phyloP scores from a whole-genome alignment of 2,329 filamentous ascomycete genomes.

The Trichoderma oligosporum region DNA sequence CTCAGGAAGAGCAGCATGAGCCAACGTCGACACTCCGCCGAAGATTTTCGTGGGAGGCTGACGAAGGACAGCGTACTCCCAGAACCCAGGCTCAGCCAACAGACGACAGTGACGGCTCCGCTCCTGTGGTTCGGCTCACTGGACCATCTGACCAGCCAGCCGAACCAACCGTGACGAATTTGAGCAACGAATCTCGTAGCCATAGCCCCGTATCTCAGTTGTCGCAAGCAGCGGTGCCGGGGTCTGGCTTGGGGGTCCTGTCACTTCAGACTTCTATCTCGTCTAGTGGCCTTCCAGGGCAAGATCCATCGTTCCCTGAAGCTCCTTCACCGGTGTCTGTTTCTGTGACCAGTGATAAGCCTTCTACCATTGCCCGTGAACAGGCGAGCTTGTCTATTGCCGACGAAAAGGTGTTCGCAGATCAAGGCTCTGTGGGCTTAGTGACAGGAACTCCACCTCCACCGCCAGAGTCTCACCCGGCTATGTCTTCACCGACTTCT shows the following conservation, averaged over 20 bases:
- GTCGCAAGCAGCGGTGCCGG: slow-evolving; percentile 17
- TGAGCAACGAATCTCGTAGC: slow-evolving; percentile 18
- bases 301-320: slow-evolving; percentile 32
- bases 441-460: slow-evolving; percentile 38
- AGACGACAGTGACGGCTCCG: neutral
- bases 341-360: slow-evolving; percentile 30
- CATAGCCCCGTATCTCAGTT: slow-evolving; percentile 18
- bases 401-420: slow-evolving; percentile 42
- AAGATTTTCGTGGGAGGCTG: slow-evolving; percentile 40
- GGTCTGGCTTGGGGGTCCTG: slow-evolving; percentile 6
- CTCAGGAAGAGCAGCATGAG: slow-evolving; percentile 1
- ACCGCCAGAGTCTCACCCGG: slow-evolving; percentile 40
- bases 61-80: neutral
- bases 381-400: slow-evolving; percentile 38
- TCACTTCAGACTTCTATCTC: slow-evolving; percentile 27
- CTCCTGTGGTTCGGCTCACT: slow-evolving; percentile 2
- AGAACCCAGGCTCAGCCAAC: neutral
- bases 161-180: slow-evolving; percentile 21
- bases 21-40: slow-evolving; percentile 24
- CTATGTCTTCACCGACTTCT: slow-evolving; percentile 24
- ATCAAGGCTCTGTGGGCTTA: slow-evolving; percentile 34
- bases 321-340: slow-evolving; percentile 44
- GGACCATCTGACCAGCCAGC: slow-evolving; percentile 7
- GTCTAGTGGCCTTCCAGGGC: slow-evolving; percentile 23
- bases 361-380: slow-evolving; percentile 24